Evolutionary conservation across 2,329 filamentous ascomycete species (phyloP).

Genomic region (Diplodia scrobiculata): DNA sequence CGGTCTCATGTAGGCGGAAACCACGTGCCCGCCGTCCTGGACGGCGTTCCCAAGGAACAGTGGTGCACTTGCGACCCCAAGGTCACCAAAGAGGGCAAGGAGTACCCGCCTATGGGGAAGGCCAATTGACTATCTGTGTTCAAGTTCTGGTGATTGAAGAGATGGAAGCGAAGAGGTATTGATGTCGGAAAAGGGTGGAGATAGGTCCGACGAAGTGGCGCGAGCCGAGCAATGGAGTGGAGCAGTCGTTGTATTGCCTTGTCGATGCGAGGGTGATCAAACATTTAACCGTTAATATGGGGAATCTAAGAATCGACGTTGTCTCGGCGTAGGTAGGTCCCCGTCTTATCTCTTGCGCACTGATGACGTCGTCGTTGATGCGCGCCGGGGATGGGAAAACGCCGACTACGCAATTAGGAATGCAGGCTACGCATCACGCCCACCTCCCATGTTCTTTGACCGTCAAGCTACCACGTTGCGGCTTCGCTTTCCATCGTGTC

Average conservation of each 20-base stretch:
- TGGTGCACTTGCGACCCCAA: constrained; percentile 68
- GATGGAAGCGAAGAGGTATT: neutral
- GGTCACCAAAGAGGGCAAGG: constrained; percentile 61
- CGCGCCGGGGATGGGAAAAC: neutral
- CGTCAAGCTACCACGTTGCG: neutral
- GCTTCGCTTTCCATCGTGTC: neutral
- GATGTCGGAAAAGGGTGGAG: neutral
- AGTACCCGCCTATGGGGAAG: constrained; percentile 66
- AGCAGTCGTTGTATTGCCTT: neutral
- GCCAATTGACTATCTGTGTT: constrained; percentile 31
- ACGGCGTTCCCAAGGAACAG: constrained; percentile 58
- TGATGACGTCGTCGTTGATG: constrained; percentile 20
- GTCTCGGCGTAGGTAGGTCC: neutral
- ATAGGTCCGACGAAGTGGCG: neutral
- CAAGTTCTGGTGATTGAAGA: neutral
- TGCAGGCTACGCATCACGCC: neutral
- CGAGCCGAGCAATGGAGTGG: neutral
- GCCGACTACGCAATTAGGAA: neutral
- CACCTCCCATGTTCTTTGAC: neutral
- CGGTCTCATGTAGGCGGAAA: constrained; percentile 45
- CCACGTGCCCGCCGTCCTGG: constrained; percentile 65
- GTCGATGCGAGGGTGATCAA: neutral
- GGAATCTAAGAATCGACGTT: neutral
- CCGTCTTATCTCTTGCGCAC: neutral
- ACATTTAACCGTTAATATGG: neutral